A percentile compares a stretch with the other conserved stretches of the same genome.
These are phyloP conservation scores for Penicillium brasilianum DNA, from an alignment of 2,329 filamentous ascomycete species.

Conservation along the genomic window DNA sequence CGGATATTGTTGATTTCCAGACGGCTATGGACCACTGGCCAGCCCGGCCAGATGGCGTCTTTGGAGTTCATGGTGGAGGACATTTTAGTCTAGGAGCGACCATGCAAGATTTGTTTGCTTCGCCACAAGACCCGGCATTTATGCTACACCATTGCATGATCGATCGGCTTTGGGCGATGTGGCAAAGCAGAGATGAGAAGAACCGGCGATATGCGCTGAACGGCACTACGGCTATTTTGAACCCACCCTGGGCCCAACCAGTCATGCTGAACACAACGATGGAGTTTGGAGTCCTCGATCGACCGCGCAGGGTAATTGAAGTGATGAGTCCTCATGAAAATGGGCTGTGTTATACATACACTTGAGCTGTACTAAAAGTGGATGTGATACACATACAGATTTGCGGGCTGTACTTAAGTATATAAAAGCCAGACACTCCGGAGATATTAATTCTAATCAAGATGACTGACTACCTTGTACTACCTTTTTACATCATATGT, in stretches of 20 bases:
- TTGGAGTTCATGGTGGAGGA: conserved; percentile 51
- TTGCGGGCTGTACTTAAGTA: background rate
- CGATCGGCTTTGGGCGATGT: conserved; percentile 54
- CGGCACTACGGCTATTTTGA: conserved; percentile 24
- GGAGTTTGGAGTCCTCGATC: conserved; percentile 29
- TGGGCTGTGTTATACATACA: conserved; percentile 28
- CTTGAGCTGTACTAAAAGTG: conserved; percentile 2
- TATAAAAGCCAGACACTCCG: background rate
- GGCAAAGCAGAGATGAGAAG: conserved; percentile 43
- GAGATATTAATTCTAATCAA: too few species aligned
- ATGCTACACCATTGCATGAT: conserved; percentile 55
- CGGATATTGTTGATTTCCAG: conserved; percentile 41
- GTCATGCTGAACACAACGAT: conserved; percentile 26
- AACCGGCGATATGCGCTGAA: conserved; percentile 28
- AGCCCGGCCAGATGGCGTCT: conserved; percentile 28
- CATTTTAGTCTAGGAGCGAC: conserved; percentile 54
- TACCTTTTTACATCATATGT: too few species aligned
- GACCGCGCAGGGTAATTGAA: conserved; percentile 19
- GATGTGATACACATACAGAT: background rate
- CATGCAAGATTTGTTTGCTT: conserved; percentile 52
- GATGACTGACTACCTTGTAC: too few species aligned
- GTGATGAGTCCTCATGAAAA: conserved; percentile 24
- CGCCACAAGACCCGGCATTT: conserved; percentile 53
- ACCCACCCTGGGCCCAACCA: conserved; percentile 21
- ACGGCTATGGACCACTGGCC: conserved; percentile 45